Percentiles rank a stretch among this genome's conserved stretches.
phyloP scores from a whole-genome alignment of 2,329 filamentous ascomycete species.

The Fragosphaeria purpurea region DNA sequence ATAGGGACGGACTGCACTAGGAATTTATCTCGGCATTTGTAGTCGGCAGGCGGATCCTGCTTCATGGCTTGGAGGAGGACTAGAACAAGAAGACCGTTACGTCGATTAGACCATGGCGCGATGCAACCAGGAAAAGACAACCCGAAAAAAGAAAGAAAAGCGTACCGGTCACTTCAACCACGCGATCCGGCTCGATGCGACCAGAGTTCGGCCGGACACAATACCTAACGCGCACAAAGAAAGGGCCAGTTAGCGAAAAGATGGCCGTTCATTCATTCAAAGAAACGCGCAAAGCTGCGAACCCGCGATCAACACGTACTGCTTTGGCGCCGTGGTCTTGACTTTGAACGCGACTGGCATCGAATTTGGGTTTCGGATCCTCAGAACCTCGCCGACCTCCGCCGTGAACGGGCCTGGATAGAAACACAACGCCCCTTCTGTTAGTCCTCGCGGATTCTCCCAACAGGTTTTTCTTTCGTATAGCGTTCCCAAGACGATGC shows the following conservation, averaged over 20 bases:
- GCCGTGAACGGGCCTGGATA: slow-evolving; percentile 53
- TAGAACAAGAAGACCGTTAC: slow-evolving; percentile 23
- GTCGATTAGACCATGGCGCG: too few species aligned
- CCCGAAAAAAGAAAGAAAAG: background rate
- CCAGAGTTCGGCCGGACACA: slow-evolving; percentile 96
- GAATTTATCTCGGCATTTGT: slow-evolving; percentile 52
- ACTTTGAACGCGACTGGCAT: slow-evolving; percentile 68
- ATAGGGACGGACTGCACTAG: slow-evolving; percentile 39
- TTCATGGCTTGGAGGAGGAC: slow-evolving; percentile 98
- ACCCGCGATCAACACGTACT: slow-evolving; percentile 50
- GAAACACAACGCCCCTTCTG: background rate
- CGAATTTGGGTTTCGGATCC: slow-evolving; percentile 53
- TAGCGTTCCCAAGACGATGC: too few species aligned
- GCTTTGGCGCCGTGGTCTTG: slow-evolving; percentile 97
- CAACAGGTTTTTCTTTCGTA: background rate
- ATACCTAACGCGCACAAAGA: slow-evolving; percentile 52
- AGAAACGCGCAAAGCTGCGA: too few species aligned
- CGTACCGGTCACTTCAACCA: slow-evolving; percentile 85
- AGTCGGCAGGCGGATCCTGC: slow-evolving; percentile 74
- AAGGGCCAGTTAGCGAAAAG: slow-evolving; percentile 11
- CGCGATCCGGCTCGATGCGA: slow-evolving; percentile 79
- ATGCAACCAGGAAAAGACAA: too few species aligned
- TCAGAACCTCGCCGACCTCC: slow-evolving; percentile 55
- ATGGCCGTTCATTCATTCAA: background rate
- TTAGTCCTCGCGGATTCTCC: background rate